A percentile compares a stretch with the other conserved stretches of the same genome.
These are phyloP conservation scores for Clohesyomyces aquaticus DNA, from an alignment of 495 filamentous ascomycete species.

Conservation along the genomic window DNA sequence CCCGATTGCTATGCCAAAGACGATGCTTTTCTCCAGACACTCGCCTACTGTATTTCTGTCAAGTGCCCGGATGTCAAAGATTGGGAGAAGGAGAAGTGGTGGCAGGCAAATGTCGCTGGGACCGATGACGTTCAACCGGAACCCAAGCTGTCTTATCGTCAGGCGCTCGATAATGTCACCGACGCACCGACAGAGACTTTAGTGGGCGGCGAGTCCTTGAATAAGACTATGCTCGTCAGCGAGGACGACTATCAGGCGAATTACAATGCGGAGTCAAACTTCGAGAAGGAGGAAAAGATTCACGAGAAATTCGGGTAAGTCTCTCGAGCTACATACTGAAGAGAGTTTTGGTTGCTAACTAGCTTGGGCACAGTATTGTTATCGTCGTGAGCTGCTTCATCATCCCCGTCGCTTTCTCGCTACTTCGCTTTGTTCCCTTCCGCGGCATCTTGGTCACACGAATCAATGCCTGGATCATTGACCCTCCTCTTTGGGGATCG, in stretches of 20 bases:
- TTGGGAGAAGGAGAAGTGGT: slow-evolving; percentile 12
- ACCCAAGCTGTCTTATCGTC: slow-evolving; percentile 12
- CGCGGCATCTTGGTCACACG: not conserved
- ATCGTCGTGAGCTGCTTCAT: slow-evolving; percentile 18
- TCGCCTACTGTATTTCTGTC: slow-evolving; percentile 19
- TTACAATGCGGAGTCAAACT: not conserved
- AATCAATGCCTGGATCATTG: slow-evolving; percentile 20
- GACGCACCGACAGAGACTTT: slow-evolving; percentile 4
- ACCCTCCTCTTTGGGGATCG: slow-evolving; percentile 8
- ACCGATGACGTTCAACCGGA: not conserved
- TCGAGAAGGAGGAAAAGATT: not conserved
- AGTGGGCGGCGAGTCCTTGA: slow-evolving; percentile 3
- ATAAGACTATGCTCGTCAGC: slow-evolving; percentile 5
- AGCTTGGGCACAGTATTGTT: slow-evolving; percentile 4
- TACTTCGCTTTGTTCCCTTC: slow-evolving; percentile 24
- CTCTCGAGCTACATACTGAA: not conserved
- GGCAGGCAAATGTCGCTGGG: slow-evolving; percentile 10
- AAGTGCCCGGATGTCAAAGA: not conserved
- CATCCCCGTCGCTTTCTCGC: slow-evolving; percentile 21
- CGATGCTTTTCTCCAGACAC: slow-evolving; percentile 6
- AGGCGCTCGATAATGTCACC: slow-evolving; percentile 5
- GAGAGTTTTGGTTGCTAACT: not conserved
- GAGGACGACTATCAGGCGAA: slow-evolving; percentile 10
- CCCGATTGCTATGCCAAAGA: slow-evolving; percentile 22
- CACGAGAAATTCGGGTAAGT: slow-evolving; percentile 7